Percentiles rank a stretch among this genome's conserved stretches.
These are phyloP conservation scores for Hericium erinaceus DNA, from an alignment of 768 basidiomycete species.

Conservation along the genomic window DNA sequence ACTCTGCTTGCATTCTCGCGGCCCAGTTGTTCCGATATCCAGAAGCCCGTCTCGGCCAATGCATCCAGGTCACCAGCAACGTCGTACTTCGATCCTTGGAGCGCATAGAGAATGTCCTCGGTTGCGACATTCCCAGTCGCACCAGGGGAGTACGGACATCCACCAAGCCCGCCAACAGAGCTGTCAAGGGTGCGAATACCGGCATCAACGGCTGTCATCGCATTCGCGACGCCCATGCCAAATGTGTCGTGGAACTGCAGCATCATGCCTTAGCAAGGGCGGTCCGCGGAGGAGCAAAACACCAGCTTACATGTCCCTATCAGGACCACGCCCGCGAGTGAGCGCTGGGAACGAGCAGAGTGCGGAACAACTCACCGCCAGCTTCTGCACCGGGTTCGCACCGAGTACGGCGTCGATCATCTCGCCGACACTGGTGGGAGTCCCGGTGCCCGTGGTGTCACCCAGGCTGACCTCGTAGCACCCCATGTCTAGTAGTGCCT, in stretches of 20 bases:
- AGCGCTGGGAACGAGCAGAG: not conserved
- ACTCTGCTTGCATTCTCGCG: constrained; percentile 68
- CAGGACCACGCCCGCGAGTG: no score
- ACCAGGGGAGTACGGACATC: constrained; percentile 93
- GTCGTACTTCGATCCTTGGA: constrained; percentile 53
- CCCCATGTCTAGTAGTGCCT: constrained; percentile 75
- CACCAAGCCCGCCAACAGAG: constrained; percentile 83
- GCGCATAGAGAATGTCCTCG: constrained; percentile 82
- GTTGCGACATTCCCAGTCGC: constrained; percentile 94
- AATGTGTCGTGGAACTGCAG: constrained; percentile 84
- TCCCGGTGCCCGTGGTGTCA: constrained; percentile 86
- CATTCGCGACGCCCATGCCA: constrained; percentile 74
- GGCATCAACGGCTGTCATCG: constrained; percentile 56
- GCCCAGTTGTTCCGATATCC: constrained; percentile 66
- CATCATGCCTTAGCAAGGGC: not conserved
- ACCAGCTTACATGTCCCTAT: constrained; percentile 45
- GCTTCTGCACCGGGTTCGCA: constrained; percentile 45
- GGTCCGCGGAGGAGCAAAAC: not conserved
- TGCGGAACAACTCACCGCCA: constrained; percentile 47
- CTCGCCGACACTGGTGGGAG: constrained; percentile 53
- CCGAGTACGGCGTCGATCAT: constrained; percentile 67
- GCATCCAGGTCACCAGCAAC: constrained; percentile 56
- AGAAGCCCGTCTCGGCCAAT: constrained; percentile 69
- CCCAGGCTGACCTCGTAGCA: constrained; percentile 91
- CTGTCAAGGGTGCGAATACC: constrained; percentile 80